Conservation (phyloP, 1,284 basidiomycete species). For the Rhodotorula sp. region DNA sequence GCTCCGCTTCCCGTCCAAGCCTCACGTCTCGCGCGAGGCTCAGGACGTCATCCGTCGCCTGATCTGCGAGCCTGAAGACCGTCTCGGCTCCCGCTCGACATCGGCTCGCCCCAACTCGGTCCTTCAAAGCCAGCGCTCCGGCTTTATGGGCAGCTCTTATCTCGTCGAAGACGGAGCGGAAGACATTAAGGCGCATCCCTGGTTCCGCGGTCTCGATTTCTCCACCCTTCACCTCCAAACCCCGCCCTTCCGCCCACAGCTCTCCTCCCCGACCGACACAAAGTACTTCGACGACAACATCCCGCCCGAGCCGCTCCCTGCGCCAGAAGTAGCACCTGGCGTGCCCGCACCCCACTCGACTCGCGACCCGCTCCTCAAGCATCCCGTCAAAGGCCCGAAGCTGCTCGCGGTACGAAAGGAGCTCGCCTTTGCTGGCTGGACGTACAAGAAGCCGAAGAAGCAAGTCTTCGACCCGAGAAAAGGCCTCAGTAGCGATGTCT, state of each 20-base stretch:
- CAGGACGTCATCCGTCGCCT: slow-evolving; percentile 81
- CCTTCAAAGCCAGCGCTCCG: slow-evolving; percentile 64
- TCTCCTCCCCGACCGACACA: slow-evolving; percentile 68
- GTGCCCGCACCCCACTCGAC: slow-evolving; percentile 63
- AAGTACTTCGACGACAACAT: slow-evolving; percentile 77
- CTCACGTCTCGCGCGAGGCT: slow-evolving; percentile 78
- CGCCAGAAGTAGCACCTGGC: slow-evolving; percentile 73
- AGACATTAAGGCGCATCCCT: slow-evolving; percentile 82
- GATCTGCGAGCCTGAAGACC: slow-evolving; percentile 90
- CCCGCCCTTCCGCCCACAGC: slow-evolving; percentile 83
- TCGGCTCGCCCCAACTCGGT: slow-evolving; percentile 69
- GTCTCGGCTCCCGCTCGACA: slow-evolving; percentile 61
- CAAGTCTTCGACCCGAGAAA: slow-evolving; percentile 28
- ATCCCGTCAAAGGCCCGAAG: slow-evolving; percentile 77
- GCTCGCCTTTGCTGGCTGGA: slow-evolving; percentile 44
- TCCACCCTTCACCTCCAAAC: slow-evolving; percentile 70
- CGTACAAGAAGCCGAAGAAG: slow-evolving; percentile 35
- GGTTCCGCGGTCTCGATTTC: slow-evolving; percentile 85
- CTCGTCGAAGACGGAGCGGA: slow-evolving; percentile 68
- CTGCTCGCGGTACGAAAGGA: slow-evolving; percentile 82
- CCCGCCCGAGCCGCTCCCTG: slow-evolving; percentile 64
- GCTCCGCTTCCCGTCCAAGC: slow-evolving; percentile 80
- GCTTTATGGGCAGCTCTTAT: slow-evolving; percentile 58
- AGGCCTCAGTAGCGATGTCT: slow-evolving; percentile 7
- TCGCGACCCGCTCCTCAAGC: slow-evolving; percentile 78